Evolutionary conservation across 1,284 basidiomycete species (phyloP).

Genomic region (Vanrija pseudolonga): DNA sequence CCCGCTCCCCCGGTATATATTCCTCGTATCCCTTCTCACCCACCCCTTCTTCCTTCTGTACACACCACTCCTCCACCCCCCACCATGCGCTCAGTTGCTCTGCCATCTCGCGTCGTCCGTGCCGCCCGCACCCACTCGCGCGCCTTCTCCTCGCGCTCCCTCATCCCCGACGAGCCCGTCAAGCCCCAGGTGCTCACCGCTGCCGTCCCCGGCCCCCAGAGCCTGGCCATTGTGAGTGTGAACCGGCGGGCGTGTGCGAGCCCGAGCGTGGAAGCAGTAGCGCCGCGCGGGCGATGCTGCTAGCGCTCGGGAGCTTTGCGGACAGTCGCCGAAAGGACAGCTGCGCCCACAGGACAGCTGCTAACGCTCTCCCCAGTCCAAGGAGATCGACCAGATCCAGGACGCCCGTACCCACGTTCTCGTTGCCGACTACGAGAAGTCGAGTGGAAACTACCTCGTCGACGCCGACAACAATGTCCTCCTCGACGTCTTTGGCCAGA

Average conservation of each 20-base stretch:
- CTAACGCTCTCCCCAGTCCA: slow-evolving; percentile 15
- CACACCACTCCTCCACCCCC: too few relatives aligned
- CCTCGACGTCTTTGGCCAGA: slow-evolving; percentile 57
- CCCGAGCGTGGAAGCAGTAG: too few relatives aligned
- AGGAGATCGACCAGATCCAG: slow-evolving; percentile 23
- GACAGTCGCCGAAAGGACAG: too few relatives aligned
- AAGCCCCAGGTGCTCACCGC: slow-evolving; percentile 18
- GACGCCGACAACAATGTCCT: slow-evolving; percentile 57
- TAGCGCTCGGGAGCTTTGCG: too few relatives aligned
- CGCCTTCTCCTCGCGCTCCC: slow-evolving; percentile 24
- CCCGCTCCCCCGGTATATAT: too few relatives aligned
- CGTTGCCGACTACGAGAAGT: slow-evolving; percentile 21
- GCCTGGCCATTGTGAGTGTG: slow-evolving; percentile 17
- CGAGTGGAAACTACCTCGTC: slow-evolving; percentile 52
- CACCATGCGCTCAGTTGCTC: too few relatives aligned
- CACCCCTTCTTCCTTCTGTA: too few relatives aligned
- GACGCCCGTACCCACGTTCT: slow-evolving; percentile 24
- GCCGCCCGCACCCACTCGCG: slow-evolving; percentile 2
- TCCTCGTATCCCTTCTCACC: too few relatives aligned
- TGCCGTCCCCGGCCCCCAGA: slow-evolving; percentile 26
- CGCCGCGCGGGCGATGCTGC: too few relatives aligned
- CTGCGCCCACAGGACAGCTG: neutral
- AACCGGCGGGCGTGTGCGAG: too few relatives aligned
- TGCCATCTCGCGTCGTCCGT: slow-evolving; percentile 1
- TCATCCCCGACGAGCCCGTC: slow-evolving; percentile 27